These are phyloP conservation scores for Dipodascus albidus DNA, from an alignment of 805 yeast genomes.

Conservation along the genomic window DNA sequence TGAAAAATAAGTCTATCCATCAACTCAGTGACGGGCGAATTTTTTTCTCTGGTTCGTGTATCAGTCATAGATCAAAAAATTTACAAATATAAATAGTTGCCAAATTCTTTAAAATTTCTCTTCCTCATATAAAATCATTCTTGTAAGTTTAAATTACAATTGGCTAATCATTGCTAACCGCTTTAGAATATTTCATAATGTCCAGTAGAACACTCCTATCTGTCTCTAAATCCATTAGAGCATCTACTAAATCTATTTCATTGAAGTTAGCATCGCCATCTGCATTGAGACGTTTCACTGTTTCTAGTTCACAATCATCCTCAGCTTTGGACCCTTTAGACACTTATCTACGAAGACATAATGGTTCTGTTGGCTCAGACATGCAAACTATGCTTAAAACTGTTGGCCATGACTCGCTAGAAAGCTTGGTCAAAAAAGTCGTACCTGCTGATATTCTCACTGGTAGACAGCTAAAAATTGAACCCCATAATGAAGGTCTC, in stretches of 20 bases:
- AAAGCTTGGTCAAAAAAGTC: slow-evolving; percentile 57
- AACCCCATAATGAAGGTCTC: slow-evolving; percentile 55
- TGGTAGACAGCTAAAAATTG: slow-evolving; percentile 52
- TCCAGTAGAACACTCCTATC: neutral
- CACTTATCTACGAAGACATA: slow-evolving; percentile 80
- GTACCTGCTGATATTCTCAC: slow-evolving; percentile 69
- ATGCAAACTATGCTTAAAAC: slow-evolving; percentile 52
- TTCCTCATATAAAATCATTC: neutral
- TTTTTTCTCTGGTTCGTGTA: too few relatives aligned
- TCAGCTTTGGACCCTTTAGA: slow-evolving; percentile 40
- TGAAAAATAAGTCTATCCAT: too few relatives aligned
- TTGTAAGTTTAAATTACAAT: neutral
- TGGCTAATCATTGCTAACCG: neutral
- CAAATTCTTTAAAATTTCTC: neutral
- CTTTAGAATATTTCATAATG: neutral
- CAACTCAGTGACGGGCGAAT: neutral
- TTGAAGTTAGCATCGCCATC: neutral
- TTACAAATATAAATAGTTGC: too few relatives aligned
- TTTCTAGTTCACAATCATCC: neutral
- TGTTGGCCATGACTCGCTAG: slow-evolving; percentile 56
- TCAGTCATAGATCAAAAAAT: neutral
- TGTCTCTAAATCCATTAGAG: neutral
- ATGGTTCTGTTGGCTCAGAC: slow-evolving; percentile 63
- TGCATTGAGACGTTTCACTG: neutral
- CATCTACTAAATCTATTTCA: neutral